Conservation (phyloP, 2,329 filamentous ascomycete genomes). For the Sporothrix variecibatus region DNA sequence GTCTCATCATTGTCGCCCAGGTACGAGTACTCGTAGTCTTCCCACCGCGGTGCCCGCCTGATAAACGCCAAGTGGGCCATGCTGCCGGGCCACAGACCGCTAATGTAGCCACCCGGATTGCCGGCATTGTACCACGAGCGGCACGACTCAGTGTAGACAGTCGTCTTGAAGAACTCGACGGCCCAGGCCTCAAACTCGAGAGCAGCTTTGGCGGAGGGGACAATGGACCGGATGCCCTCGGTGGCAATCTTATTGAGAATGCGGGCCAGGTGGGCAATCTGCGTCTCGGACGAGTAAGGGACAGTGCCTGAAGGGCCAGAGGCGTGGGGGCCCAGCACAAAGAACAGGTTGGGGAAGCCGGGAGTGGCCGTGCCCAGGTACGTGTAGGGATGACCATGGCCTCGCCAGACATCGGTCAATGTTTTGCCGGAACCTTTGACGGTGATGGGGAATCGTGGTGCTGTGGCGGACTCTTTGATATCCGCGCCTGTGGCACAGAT, state of each 20-base stretch:
- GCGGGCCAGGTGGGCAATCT: conserved; percentile 47
- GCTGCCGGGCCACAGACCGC: conserved; percentile 35
- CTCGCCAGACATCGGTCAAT: conserved; percentile 57
- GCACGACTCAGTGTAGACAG: conserved; percentile 38
- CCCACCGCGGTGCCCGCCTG: conserved; percentile 37
- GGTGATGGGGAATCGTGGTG: conserved; percentile 62
- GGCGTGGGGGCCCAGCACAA: conserved; percentile 30
- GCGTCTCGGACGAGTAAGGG: conserved; percentile 30
- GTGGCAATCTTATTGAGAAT: conserved; percentile 53
- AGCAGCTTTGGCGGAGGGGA: conserved; percentile 22
- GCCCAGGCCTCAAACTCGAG: conserved; percentile 38
- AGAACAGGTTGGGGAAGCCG: conserved; percentile 39
- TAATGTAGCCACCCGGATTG: conserved; percentile 33
- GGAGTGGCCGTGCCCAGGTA: conserved; percentile 38
- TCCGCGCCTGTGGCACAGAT: conserved; percentile 71
- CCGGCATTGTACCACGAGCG: conserved; percentile 40
- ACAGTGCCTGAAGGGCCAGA: conserved; percentile 29
- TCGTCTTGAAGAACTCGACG: conserved; percentile 37
- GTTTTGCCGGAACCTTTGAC: conserved; percentile 51
- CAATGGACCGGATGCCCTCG: conserved; percentile 46
- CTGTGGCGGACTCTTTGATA: conserved; percentile 46
- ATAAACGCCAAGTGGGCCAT: conserved; percentile 34
- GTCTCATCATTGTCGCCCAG: conserved; percentile 50
- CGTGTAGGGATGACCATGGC: conserved; percentile 63
- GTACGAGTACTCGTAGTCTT: conserved; percentile 39